These are phyloP conservation scores for Oryza longistaminata DNA, from an alignment of 176 grass and related monocot genomes.

Conservation along the genomic window DNA sequence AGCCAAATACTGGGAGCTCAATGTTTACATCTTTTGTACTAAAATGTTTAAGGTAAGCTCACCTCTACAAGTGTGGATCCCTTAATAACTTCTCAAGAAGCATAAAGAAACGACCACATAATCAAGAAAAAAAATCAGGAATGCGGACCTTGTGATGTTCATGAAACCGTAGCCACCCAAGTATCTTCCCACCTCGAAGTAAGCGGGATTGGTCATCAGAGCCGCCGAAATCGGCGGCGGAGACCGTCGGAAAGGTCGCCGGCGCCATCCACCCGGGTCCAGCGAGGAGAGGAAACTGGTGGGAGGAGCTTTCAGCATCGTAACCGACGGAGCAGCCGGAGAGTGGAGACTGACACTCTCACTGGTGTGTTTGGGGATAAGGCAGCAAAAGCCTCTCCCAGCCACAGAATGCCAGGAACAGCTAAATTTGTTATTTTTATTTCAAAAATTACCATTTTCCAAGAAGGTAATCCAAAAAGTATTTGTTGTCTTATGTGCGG, in stretches of 20 bases:
- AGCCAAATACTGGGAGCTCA: background rate
- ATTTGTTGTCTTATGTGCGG: no score
- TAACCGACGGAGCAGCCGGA: background rate
- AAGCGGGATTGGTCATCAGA: slow-evolving; percentile 78
- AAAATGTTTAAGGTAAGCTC: slow-evolving; percentile 21
- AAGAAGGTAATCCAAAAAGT: no score
- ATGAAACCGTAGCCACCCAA: slow-evolving; percentile 87
- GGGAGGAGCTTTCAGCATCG: slow-evolving; percentile 55
- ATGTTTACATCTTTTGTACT: slow-evolving; percentile 1
- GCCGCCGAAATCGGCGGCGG: slow-evolving; percentile 26
- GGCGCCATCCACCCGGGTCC: slow-evolving; percentile 16
- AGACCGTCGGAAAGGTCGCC: slow-evolving; percentile 3
- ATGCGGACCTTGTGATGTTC: slow-evolving; percentile 81
- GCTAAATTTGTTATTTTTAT: background rate
- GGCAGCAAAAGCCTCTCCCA: slow-evolving; percentile 10
- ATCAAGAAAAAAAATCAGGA: background rate
- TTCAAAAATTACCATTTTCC: background rate
- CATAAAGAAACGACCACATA: background rate
- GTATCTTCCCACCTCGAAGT: slow-evolving; percentile 80
- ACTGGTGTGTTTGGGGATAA: slow-evolving; percentile 16
- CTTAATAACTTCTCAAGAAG: background rate
- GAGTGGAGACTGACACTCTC: background rate
- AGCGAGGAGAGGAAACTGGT: slow-evolving; percentile 35
- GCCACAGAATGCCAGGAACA: slow-evolving; percentile 28
- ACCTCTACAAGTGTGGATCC: background rate